Base-by-base conservation (phyloP, 2,329 filamentous ascomycete genomes). In the Dactylellina haptotyla region DNA sequence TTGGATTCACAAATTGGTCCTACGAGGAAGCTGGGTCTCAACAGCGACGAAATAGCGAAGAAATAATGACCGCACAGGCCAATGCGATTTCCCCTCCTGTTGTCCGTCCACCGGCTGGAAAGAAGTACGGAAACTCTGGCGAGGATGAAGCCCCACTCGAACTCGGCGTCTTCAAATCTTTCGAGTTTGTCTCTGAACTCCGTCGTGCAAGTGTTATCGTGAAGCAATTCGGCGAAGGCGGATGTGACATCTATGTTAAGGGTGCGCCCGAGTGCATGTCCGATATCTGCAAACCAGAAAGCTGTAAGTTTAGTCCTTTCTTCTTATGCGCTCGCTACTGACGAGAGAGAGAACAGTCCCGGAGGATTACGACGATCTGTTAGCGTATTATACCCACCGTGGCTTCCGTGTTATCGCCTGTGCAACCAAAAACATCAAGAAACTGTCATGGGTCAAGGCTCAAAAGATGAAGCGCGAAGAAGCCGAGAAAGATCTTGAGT, bases 351-450 rank as follows among this genome's bases (percentile, higher is more conserved):
- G n/a, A n/a, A n/a, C 53, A 87, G 89, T 99, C 76, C 95, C 95
- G 0, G 83, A 84, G 28, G 92, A 97, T 79, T 99, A 96, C 78
- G 93, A 98, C 39, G 92, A 97, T 75, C 86, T 96, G 1, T 83
- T 99, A 1, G 89, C 89, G 1, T 89, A 92, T 79, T 99, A 99
- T 81, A 99, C 95, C 0, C 95, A 99, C 78, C 89, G 94, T 79
- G 95, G 96, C 20, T 99, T 93, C 82, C 90, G 95, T 80, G 95
- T 99, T 10, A 99, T 99, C 79, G 96, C 91, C 3, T 97, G 93
- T 79, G 95, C 95, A 4, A 92, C 91, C 0, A 96, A 92, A 80
- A 91, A 95, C 78, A 87, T 98, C 58, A 87, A 88, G 65, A 95
- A 93, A 79, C 84, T 98, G 30, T 96, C 90, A 78, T 97, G 93